These are phyloP conservation scores for Trichoderma sp. DNA, from an alignment of 2,329 filamentous ascomycete genomes.

Conservation along the genomic window DNA sequence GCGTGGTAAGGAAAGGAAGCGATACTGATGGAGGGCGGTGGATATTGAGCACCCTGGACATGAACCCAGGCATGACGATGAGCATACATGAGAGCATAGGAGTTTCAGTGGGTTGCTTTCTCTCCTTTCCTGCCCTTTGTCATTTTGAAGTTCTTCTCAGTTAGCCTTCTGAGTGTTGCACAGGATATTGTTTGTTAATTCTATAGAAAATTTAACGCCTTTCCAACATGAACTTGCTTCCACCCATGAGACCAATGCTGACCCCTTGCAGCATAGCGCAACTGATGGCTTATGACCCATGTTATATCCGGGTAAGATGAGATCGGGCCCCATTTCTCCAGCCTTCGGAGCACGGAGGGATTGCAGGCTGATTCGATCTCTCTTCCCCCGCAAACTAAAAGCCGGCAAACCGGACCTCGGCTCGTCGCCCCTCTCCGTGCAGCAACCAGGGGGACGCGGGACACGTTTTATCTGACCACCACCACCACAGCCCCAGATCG, in stretches of 20 bases:
- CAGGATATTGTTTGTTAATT: not conserved
- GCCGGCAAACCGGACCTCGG: slow-evolving; percentile 19
- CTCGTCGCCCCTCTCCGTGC: slow-evolving; percentile 10
- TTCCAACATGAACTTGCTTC: not conserved
- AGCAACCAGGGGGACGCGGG: not conserved
- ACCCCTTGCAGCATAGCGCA: not conserved
- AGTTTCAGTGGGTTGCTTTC: slow-evolving; percentile 9
- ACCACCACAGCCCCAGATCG: not conserved
- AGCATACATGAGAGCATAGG: slow-evolving; percentile 5
- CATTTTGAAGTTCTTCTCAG: not conserved
- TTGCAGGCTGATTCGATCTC: not conserved
- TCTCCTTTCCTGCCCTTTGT: not conserved
- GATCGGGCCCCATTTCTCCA: slow-evolving; percentile 21
- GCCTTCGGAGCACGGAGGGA: slow-evolving; percentile 7
- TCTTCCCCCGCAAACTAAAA: slow-evolving; percentile 10
- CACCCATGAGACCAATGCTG: not conserved
- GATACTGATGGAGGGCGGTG: slow-evolving; percentile 35
- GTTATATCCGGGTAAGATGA: slow-evolving; percentile 10
- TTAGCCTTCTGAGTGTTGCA: not conserved
- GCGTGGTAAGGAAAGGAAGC: slow-evolving; percentile 57
- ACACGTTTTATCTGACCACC: slow-evolving; percentile 6
- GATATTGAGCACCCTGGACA: slow-evolving; percentile 7
- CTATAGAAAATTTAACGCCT: not conserved
- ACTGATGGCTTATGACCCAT: not conserved
- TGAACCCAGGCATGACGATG: not conserved